Evolutionary conservation across 148 eudicot species (phyloP), one percentile per base, ranked within the genome.

Genomic region (Chenopodium suecicum): DNA sequence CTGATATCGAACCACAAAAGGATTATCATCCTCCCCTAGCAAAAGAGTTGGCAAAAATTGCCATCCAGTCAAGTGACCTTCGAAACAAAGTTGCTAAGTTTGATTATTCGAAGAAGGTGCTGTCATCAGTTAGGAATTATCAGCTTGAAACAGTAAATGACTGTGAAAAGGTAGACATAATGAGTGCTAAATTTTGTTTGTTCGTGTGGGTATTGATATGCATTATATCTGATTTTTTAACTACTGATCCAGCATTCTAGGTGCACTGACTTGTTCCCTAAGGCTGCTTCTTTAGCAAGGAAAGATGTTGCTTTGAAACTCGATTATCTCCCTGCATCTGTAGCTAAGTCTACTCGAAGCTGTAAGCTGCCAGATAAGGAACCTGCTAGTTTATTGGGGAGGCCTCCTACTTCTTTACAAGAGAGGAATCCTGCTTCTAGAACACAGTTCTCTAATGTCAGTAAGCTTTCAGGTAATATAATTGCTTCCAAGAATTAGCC

Each of bases 391-490:
- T 37, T 41, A 34, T 34, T 2, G 20, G 48, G 74, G 46, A 37
- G 74, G 48, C 70, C 10, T 4, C 68, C 44, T 2, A 27, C 60
- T 72, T 23, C 56, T 72, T n/a, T 72, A 4, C 70, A 29, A 63
- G 46, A 48, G 62, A 46, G 62, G 17, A 12, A 8, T 73, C 70
- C 31, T 48, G 27, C 14, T 73, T 73, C 63, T 64, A 34, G 47
- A 16, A 47, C 73, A 31, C 83, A 22, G 29, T 20, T 27, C 48
- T 81, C 65, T 64, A 41, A 65, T 14, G 62, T 58, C 68, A 47
- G 63, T 63, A 81, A 74, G 48, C 83, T 17, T 4, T 50, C 83
- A 63, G 83, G 83, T 81, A 81, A 74, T 9, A 64, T 46, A 2
- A 7, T 66, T 32, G 79, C 22, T 17, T 34, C 22, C 4, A 13